Percentiles rank a stretch among this genome's conserved stretches.
These are phyloP conservation scores for Omphalea diandra DNA, from an alignment of 441 rosid genomes.

Conservation along the genomic window DNA sequence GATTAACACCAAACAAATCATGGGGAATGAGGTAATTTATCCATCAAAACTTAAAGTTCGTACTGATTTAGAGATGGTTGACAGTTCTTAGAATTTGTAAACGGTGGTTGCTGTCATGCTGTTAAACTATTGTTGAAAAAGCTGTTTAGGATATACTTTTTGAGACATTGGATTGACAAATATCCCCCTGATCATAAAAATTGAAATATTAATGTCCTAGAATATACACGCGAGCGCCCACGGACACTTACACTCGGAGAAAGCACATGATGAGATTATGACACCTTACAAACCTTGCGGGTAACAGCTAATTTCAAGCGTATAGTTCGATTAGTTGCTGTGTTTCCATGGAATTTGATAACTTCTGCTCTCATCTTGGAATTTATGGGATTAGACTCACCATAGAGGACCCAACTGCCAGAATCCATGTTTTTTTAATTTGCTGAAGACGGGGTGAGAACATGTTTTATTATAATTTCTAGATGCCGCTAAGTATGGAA, in stretches of 20 bases:
- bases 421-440: constrained; percentile 64
- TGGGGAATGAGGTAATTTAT: neutral
- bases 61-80: neutral
- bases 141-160: too few relatives aligned
- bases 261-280: too few relatives aligned
- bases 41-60: neutral
- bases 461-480: neutral
- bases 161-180: too few relatives aligned
- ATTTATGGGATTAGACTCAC: constrained; percentile 58
- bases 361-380: constrained; percentile 41
- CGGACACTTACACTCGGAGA: too few relatives aligned
- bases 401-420: constrained; percentile 88
- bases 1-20: neutral
- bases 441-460: constrained; percentile 70
- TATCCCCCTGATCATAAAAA: too few relatives aligned
- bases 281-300: constrained; percentile 33
- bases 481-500: neutral
- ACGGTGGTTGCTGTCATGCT: too few relatives aligned
- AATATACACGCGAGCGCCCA: too few relatives aligned
- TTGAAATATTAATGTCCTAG: too few relatives aligned
- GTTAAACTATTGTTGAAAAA: too few relatives aligned
- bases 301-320: constrained; percentile 69
- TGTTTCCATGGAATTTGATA: constrained; percentile 57
- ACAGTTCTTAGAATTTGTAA: neutral
- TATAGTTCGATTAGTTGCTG: constrained; percentile 56